Evolutionary conservation across 2,329 filamentous ascomycete species (phyloP).

Genomic region (Xylaria sp.): DNA sequence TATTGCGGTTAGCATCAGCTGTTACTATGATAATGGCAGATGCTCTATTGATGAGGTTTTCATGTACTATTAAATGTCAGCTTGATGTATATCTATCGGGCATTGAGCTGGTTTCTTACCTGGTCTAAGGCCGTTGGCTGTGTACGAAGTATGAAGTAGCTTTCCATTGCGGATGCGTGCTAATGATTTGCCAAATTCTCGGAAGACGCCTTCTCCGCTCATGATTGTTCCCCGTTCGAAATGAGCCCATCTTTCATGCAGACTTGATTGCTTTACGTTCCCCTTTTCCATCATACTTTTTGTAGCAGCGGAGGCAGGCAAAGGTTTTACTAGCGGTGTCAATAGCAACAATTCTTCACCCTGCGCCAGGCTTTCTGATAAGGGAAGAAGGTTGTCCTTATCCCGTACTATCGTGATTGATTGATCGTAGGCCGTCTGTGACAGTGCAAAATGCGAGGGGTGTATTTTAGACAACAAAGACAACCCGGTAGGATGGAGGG

Average conservation of each 20-base stretch:
- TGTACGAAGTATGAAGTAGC: slow-evolving; percentile 93
- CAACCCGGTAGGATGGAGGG: slow-evolving; percentile 86
- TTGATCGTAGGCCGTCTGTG: slow-evolving; percentile 86
- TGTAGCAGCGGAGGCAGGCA: slow-evolving; percentile 89
- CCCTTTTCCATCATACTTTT: slow-evolving; percentile 72
- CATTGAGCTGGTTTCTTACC: slow-evolving; percentile 51
- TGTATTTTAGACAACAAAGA: slow-evolving; percentile 82
- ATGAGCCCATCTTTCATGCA: slow-evolving; percentile 68
- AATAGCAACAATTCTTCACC: slow-evolving; percentile 90
- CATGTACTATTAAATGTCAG: slow-evolving; percentile 70
- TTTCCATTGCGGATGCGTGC: slow-evolving; percentile 87
- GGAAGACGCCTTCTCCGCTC: slow-evolving; percentile 93
- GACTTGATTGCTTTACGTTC: slow-evolving; percentile 52
- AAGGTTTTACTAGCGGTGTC: slow-evolving; percentile 88
- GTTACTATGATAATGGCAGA: slow-evolving; percentile 91
- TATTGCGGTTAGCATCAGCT: slow-evolving; percentile 91
- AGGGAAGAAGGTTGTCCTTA: slow-evolving; percentile 83
- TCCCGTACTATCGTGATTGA: slow-evolving; percentile 95
- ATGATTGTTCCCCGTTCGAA: slow-evolving; percentile 75
- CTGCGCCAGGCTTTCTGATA: slow-evolving; percentile 82
- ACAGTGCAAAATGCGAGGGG: slow-evolving; percentile 82
- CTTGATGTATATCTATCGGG: slow-evolving; percentile 20
- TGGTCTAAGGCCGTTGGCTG: slow-evolving; percentile 89
- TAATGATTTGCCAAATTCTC: slow-evolving; percentile 87
- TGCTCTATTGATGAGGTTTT: slow-evolving; percentile 89